phyloP scores from a whole-genome alignment of 2,329 filamentous ascomycete genomes.

The Alternaria triticina region DNA sequence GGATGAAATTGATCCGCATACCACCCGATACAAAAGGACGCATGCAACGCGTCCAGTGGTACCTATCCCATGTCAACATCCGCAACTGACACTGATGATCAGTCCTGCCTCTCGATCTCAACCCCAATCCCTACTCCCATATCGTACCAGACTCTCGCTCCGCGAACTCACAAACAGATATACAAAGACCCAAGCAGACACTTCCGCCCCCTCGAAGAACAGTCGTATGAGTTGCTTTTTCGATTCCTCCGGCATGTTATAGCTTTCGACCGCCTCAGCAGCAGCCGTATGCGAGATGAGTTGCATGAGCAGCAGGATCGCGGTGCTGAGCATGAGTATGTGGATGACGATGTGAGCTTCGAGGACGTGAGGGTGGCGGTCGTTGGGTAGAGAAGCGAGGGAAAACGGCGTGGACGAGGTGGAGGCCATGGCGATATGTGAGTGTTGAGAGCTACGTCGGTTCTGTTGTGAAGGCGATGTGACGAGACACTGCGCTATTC shows the following conservation, averaged over 20 bases:
- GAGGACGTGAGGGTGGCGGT: neutral
- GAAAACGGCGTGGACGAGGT: neutral
- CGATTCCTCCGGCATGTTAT: neutral
- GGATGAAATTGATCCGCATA: neutral
- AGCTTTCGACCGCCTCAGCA: neutral
- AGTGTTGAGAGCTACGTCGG: neutral
- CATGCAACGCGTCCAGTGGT: neutral
- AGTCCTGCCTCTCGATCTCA: neutral
- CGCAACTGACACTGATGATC: neutral
- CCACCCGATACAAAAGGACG: neutral
- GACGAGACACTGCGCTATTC: neutral
- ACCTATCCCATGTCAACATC: neutral
- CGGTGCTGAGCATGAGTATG: neutral
- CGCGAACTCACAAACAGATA: neutral
- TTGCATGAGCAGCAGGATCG: neutral
- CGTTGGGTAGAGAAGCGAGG: too few relatives aligned
- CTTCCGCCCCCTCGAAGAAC: neutral
- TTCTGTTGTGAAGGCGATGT: neutral
- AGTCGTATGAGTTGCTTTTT: neutral
- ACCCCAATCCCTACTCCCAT: neutral
- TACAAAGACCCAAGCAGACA: neutral
- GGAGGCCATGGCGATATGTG: neutral
- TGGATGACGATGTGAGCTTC: neutral
- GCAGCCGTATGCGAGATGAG: neutral
- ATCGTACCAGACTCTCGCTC: neutral